These are phyloP conservation scores for Dendrobium chrysotoxum DNA, from an alignment of 106 monocot species.

Conservation along the genomic window DNA sequence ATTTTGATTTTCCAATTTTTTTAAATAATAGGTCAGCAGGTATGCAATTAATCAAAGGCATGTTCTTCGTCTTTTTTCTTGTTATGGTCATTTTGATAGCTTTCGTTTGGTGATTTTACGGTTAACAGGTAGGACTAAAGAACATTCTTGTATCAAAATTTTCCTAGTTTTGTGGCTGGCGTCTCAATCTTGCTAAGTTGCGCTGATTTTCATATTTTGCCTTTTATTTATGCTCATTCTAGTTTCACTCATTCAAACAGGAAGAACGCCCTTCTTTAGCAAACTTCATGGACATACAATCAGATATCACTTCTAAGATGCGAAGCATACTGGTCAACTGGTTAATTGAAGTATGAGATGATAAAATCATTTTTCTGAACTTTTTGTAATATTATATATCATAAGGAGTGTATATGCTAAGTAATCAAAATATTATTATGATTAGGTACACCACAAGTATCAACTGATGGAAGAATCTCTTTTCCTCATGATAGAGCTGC, in stretches of 20 bases:
- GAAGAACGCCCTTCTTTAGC: slow-evolving; percentile 24
- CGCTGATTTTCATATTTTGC: too few relatives aligned
- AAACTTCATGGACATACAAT: slow-evolving; percentile 27
- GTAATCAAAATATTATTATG: slow-evolving; percentile 2
- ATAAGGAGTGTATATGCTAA: not conserved
- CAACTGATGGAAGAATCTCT: slow-evolving; percentile 56
- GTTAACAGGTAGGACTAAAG: not conserved
- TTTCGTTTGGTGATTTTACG: not conserved
- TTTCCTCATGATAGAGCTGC: slow-evolving; percentile 52
- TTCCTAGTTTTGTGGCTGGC: not conserved
- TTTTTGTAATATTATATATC: not conserved
- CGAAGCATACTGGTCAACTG: slow-evolving; percentile 44
- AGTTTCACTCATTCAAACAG: slow-evolving; percentile 10
- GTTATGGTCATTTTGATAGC: not conserved
- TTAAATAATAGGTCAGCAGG: not conserved
- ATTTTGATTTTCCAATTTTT: not conserved
- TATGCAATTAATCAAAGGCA: not conserved
- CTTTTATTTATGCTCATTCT: too few relatives aligned
- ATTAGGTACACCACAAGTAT: slow-evolving; percentile 47
- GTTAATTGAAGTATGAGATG: slow-evolving; percentile 41
- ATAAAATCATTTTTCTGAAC: not conserved
- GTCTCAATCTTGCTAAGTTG: too few relatives aligned
- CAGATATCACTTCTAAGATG: slow-evolving; percentile 38
- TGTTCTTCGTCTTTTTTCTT: not conserved
- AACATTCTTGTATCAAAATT: not conserved